Evolutionary conservation across 495 filamentous ascomycete species (phyloP), one percentile per base, ranked within the genome.

Genomic region (Geopyxis carbonaria): DNA sequence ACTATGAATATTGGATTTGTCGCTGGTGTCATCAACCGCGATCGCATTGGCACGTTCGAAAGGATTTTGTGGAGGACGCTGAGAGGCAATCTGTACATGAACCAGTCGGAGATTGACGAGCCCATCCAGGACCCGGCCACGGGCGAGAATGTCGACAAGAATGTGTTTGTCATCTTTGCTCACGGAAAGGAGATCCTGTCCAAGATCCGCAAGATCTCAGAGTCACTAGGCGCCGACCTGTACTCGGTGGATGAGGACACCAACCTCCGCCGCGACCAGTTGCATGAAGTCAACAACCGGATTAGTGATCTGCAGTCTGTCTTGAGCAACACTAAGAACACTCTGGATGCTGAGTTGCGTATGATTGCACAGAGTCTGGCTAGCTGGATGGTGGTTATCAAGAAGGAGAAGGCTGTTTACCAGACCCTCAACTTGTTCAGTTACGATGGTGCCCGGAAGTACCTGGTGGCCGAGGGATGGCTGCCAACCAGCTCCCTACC

Each of bases 71-170:
- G 89, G 89, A 69, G 89, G 39, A 93, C 89, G 0, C 66, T 99
- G 38, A 84, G 89, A 51, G 89, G 89, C 47, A 99, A 99, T 61
- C 70, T 99, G 14, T 99, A 94, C 64, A 99, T 99, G 89, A 99
- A 95, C 63, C 89, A 99, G 65, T 82, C 86, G 23, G 89, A 95
- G 64, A 95, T 99, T 38, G 76, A 82, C 21, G 83, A 95, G 49
- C 74, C 83, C n/a, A 80, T 99, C 41, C 67, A 91, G 57, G 83
- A 99, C 59, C 89, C 89, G 16, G 64, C 71, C 47, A 92, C 72
- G 62, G 92, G 93, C 60, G 89, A 95, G 59, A 66, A 77, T 32
- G 68, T 91, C 45, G 73, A 75, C 60, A 99, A 99, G 75, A 99
- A 93, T 52, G 89, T 95, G 41, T 99, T 95, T 51, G 86, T 99